Evolutionary conservation across 1,284 basidiomycete species (phyloP).

Genomic region (Anthracocystis panici-leucophaei): DNA sequence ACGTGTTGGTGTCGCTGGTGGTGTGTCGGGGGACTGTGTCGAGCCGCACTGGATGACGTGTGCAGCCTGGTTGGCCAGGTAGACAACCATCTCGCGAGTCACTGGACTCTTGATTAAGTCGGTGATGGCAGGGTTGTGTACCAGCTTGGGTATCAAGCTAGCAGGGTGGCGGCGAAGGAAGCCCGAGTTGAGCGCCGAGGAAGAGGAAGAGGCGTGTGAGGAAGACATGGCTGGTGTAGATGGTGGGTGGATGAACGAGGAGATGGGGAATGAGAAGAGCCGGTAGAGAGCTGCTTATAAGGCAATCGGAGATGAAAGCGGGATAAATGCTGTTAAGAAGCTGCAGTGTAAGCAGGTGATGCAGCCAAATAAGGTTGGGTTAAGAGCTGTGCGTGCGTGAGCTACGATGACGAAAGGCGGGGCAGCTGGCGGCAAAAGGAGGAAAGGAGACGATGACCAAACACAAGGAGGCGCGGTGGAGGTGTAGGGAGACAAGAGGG

Average conservation of each 20-base stretch:
- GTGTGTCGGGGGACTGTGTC: slow-evolving; percentile 52
- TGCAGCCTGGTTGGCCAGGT: slow-evolving; percentile 67
- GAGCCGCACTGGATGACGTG: slow-evolving; percentile 68
- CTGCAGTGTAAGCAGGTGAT: slow-evolving; percentile 21
- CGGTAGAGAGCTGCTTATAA: slow-evolving; percentile 22
- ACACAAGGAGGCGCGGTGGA: slow-evolving; percentile 26
- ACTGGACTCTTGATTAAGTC: slow-evolving; percentile 68
- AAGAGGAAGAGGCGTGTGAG: slow-evolving; percentile 46
- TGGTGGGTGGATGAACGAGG: slow-evolving; percentile 5
- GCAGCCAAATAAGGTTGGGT: slow-evolving; percentile 40
- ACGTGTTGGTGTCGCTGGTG: slow-evolving; percentile 61
- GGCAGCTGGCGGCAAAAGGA: neutral
- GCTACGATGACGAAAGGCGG: slow-evolving; percentile 4
- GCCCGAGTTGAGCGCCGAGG: slow-evolving; percentile 49
- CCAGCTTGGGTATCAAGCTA: slow-evolving; percentile 65
- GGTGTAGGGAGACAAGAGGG: slow-evolving; percentile 8
- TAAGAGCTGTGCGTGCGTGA: neutral
- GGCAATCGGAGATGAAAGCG: slow-evolving; percentile 43
- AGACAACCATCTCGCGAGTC: slow-evolving; percentile 68
- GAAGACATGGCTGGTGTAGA: slow-evolving; percentile 36
- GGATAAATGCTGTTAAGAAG: slow-evolving; percentile 20
- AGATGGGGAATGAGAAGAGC: slow-evolving; percentile 1
- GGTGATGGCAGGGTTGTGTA: slow-evolving; percentile 67
- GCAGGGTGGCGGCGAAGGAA: slow-evolving; percentile 66
- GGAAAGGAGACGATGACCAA: slow-evolving; percentile 20